Evolutionary conservation across 2,329 filamentous ascomycete genomes (phyloP), one percentile per base, ranked within the genome.

Genomic region (Apiospora aurea): DNA sequence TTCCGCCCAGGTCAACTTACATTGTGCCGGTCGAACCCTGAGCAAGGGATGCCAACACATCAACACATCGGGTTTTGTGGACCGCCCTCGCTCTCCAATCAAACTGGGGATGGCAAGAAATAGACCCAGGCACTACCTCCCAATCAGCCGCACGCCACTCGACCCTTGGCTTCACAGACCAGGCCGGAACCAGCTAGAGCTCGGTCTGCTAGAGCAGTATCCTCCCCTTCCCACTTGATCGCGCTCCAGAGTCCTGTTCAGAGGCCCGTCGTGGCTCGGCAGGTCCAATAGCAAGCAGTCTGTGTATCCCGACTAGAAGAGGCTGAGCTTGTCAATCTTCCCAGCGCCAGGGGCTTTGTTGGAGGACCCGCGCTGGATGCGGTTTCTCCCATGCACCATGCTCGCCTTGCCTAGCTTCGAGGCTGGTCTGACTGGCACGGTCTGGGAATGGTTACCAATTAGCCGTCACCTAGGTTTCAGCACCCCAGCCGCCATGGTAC

Each of bases 11-110:
- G 53, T 21, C 18, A 38, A 64, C n/a, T 41, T 64, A 29, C 53
- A 64, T 11, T 29, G 41, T 64, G 57, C 11, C 34, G 34, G 57
- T 14, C 57, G 57, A 64, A 64, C 7, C 14, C 21, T 41, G 57
- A 34, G 57, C 57, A 64, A 64, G 57, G 57, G 57, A 64, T 64
- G 57, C 57, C 57, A 64, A 38, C 57, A n/a, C 57, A 64, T 64
- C 57, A 34, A 49, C 46, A 8, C 44, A 49, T n/a, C 46, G 34
- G 57, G 21, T 64, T 64, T 41, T 64, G 34, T 64, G 57, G 57
- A 14, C 21, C 57, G 18, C 18, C 29, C 11, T 41, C 29, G 57
- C 29, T 38, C 53, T 2, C 53, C 53, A 61, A 61, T 61, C 53
- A 61, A 61, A 61, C 53, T 61, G 21, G 29, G 53, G 7, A 53